These are phyloP conservation scores for Diaporthe sp. DNA, from an alignment of 2,329 filamentous ascomycete genomes.

Conservation along the genomic window DNA sequence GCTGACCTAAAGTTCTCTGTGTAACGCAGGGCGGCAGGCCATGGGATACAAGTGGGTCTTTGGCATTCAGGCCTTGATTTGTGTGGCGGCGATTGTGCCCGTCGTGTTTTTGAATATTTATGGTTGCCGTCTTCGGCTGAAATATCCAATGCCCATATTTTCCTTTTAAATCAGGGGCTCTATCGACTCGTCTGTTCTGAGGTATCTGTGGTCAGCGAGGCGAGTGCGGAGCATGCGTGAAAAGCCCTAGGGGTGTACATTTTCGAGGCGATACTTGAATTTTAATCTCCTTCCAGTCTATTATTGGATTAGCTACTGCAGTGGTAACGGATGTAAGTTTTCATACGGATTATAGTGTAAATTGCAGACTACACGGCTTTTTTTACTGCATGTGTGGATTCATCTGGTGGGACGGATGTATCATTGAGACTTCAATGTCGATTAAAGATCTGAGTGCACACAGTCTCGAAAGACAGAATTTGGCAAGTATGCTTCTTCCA, in stretches of 20 bases:
- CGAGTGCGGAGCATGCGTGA: background rate
- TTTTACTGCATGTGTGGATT: too few species aligned
- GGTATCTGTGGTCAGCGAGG: background rate
- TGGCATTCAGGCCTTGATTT: background rate
- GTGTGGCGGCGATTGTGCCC: background rate
- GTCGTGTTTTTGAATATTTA: slow-evolving; percentile 6
- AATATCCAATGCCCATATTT: background rate
- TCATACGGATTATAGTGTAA: too few species aligned
- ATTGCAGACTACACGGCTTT: too few species aligned
- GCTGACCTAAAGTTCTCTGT: background rate
- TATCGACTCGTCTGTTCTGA: background rate
- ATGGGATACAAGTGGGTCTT: slow-evolving; percentile 1
- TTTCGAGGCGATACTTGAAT: too few species aligned
- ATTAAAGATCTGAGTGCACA: background rate
- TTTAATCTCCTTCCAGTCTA: too few species aligned
- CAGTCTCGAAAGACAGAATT: background rate
- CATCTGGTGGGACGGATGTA: too few species aligned
- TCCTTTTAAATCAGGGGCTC: background rate
- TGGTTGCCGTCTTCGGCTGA: background rate
- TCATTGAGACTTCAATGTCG: too few species aligned
- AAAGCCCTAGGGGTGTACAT: background rate
- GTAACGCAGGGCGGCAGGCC: background rate
- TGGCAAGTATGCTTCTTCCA: too few species aligned
- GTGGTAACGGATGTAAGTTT: too few species aligned
- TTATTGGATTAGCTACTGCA: too few species aligned